Percentiles rank a stretch among this genome's conserved stretches.
Evolutionary conservation across 768 basidiomycete species (phyloP).

Genomic region (Coprinopsis marcescibilis): DNA sequence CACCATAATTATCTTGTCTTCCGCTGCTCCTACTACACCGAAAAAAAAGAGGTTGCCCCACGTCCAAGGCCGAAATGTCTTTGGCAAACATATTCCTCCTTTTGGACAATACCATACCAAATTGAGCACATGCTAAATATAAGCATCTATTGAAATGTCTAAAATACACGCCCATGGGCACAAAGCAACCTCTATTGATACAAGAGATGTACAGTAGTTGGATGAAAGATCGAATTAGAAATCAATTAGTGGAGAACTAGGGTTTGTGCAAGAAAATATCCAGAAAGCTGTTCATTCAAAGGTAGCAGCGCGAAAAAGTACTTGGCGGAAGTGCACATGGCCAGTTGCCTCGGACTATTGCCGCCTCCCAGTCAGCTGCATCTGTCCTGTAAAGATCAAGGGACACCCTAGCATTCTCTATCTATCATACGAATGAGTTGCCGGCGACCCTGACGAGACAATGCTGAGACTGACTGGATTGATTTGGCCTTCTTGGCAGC

Average conservation of each 20-base stretch:
- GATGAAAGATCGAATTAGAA: not conserved
- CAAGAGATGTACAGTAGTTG: not conserved
- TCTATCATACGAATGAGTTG: slow-evolving; percentile 32
- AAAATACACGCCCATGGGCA: too few relatives aligned
- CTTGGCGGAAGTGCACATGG: slow-evolving; percentile 71
- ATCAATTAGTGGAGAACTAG: slow-evolving; percentile 4
- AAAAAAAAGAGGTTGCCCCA: too few relatives aligned
- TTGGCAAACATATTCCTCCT: not conserved
- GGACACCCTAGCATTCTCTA: slow-evolving; percentile 69
- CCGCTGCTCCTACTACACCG: too few relatives aligned
- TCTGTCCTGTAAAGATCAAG: slow-evolving; percentile 54
- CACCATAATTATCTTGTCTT: too few relatives aligned
- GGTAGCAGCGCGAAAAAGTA: slow-evolving; percentile 76
- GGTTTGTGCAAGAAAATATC: slow-evolving; percentile 10
- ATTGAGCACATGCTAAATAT: slow-evolving; percentile 1
- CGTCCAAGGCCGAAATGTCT: too few relatives aligned
- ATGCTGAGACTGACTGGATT: slow-evolving; percentile 54
- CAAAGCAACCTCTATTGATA: too few relatives aligned
- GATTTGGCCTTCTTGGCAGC: slow-evolving; percentile 65
- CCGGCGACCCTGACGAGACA: not conserved
- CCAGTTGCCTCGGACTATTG: slow-evolving; percentile 60
- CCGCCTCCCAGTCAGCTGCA: slow-evolving; percentile 59
- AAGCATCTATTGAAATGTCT: too few relatives aligned
- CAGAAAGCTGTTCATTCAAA: slow-evolving; percentile 26
- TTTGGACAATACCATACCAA: slow-evolving; percentile 11